These are phyloP conservation scores for Arthroderma sp. DNA, from an alignment of 2,329 filamentous ascomycete species.

Conservation along the genomic window DNA sequence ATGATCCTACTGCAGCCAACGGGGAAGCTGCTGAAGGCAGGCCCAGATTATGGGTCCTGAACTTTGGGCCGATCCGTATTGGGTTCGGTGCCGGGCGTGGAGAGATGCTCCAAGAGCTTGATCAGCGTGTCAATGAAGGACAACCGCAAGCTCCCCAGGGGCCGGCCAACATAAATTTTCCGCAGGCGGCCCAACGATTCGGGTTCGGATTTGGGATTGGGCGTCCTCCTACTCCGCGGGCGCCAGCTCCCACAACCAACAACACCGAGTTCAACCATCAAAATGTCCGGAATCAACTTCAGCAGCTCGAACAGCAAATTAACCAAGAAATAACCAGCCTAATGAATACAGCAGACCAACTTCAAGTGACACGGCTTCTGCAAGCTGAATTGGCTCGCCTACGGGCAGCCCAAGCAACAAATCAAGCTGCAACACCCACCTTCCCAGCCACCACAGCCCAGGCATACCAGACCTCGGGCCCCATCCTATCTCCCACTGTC, in stretches of 20 bases:
- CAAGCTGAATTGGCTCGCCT: constrained; percentile 55
- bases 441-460: background rate
- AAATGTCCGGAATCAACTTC: constrained; percentile 45
- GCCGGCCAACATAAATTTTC: constrained; percentile 5
- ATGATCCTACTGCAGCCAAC: constrained; percentile 22
- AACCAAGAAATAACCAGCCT: constrained; percentile 53
- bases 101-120: constrained; percentile 52
- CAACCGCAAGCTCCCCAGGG: constrained; percentile 27
- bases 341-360: constrained; percentile 51
- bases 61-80: constrained; percentile 60
- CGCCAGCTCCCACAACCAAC: constrained; percentile 7
- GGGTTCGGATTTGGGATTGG: constrained; percentile 31
- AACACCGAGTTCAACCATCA: constrained; percentile 13
- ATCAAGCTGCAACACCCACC: constrained; percentile 2
- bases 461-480: background rate
- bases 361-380: constrained; percentile 54
- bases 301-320: constrained; percentile 55
- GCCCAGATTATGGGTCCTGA: constrained; percentile 49
- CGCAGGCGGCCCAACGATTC: constrained; percentile 19
- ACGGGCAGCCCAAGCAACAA: constrained; percentile 35
- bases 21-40: constrained; percentile 24
- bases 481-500: constrained; percentile 8
- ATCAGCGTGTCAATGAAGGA: constrained; percentile 46
- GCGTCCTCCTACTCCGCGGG: constrained; percentile 17
- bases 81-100: constrained; percentile 52